Percentiles rank a stretch among this genome's conserved stretches.
Evolutionary conservation across 208 protist genomes (phyloP).

Genomic region (Wallacemonas sp.): DNA sequence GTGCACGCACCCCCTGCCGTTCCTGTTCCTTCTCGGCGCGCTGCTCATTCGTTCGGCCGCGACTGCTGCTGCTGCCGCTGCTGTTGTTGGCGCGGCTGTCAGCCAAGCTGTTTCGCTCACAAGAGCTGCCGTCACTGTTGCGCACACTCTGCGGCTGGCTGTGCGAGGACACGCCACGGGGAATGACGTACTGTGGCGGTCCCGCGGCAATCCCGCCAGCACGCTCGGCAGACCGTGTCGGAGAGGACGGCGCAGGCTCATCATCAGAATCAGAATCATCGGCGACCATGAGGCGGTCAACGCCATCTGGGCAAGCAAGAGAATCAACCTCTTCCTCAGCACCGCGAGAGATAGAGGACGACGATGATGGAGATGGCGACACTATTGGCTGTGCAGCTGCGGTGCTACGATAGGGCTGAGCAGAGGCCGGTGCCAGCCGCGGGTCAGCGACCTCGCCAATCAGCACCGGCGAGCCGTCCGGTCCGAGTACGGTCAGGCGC

Average conservation of each 20-base stretch:
- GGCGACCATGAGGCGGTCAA: too few relatives aligned
- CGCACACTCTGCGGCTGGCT: neutral
- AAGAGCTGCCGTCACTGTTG: neutral
- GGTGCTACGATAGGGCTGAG: neutral
- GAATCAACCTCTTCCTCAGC: too few relatives aligned
- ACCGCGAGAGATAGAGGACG: too few relatives aligned
- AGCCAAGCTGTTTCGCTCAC: too few relatives aligned
- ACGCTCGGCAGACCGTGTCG: too few relatives aligned
- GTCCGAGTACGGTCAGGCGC: slow-evolving; percentile 2
- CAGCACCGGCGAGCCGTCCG: slow-evolving; percentile 1
- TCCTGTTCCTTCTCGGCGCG: neutral
- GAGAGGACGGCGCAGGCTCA: too few relatives aligned
- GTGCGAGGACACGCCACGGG: neutral
- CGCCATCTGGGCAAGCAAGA: too few relatives aligned
- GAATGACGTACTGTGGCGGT: slow-evolving; percentile 1
- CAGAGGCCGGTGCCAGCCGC: neutral
- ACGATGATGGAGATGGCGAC: too few relatives aligned
- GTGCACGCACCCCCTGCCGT: neutral
- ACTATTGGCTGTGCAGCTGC: too few relatives aligned
- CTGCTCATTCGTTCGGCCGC: neutral
- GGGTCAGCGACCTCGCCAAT: slow-evolving; percentile 8
- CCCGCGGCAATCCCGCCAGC: neutral
- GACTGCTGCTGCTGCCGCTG: neutral
- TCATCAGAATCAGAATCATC: too few relatives aligned
- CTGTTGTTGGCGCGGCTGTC: neutral